A percentile compares a stretch with the other conserved stretches of the same genome.
These are phyloP conservation scores for Oryza glaberrima DNA, from an alignment of 176 grass and related monocot genomes.

Conservation along the genomic window DNA sequence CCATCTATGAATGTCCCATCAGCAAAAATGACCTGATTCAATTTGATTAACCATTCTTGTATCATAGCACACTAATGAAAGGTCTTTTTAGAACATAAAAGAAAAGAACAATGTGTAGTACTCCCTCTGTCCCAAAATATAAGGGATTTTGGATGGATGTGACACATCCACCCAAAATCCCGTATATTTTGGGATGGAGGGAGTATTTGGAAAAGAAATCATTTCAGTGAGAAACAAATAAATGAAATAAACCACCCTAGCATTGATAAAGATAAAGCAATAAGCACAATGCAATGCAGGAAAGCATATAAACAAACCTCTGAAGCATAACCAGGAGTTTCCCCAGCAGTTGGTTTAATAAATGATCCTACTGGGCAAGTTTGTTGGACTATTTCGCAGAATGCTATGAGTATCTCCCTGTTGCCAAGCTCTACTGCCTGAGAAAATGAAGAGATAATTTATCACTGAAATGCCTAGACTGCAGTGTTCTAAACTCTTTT, in stretches of 20 bases:
- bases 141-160: too few species aligned
- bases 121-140: too few species aligned
- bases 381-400: slow-evolving; percentile 93
- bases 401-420: slow-evolving; percentile 78
- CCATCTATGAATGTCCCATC: slow-evolving; percentile 95
- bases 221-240: slow-evolving; percentile 10
- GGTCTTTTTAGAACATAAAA: not conserved
- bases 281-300: not conserved
- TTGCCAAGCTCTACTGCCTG: slow-evolving; percentile 85
- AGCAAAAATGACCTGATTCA: slow-evolving; percentile 90
- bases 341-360: slow-evolving; percentile 83
- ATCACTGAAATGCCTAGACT: not conserved
- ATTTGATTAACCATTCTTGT: not conserved
- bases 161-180: too few species aligned
- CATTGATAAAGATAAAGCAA: not conserved
- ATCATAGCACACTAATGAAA: not conserved
- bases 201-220: not conserved
- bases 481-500: too few species aligned
- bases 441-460: not conserved
- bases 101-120: not conserved
- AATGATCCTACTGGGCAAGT: slow-evolving; percentile 89
- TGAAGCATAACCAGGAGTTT: slow-evolving; percentile 96
- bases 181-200: too few species aligned
- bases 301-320: slow-evolving; percentile 54
- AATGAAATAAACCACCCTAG: not conserved